These are phyloP conservation scores for Panicum virgatum DNA, from an alignment of 202 grass and related monocot genomes.

Conservation along the genomic window DNA sequence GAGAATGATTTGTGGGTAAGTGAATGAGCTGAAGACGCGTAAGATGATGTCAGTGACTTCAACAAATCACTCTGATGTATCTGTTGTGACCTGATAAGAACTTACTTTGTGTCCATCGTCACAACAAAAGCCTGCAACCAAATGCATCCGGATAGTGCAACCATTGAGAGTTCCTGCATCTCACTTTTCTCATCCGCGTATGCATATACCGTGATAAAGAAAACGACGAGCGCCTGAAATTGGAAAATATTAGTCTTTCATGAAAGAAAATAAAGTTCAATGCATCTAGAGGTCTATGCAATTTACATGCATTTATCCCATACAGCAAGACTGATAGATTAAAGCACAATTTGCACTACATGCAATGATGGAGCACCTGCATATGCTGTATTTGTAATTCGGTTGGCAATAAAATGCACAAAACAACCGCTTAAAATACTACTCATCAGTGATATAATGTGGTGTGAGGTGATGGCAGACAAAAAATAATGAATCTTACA, in stretches of 20 bases:
- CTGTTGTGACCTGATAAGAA: background rate
- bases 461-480: background rate
- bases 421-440: background rate
- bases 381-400: background rate
- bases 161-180: conserved; percentile 84
- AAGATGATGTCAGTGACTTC: conserved; percentile 20
- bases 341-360: background rate
- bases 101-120: conserved; percentile 82
- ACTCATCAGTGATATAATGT: background rate
- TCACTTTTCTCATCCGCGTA: conserved; percentile 82
- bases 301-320: background rate
- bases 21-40: conserved; percentile 69
- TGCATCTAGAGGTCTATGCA: background rate
- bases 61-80: background rate
- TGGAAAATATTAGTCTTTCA: background rate
- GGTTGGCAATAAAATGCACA: background rate
- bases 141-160: conserved; percentile 88
- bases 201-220: conserved; percentile 57
- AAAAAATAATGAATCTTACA: conserved; percentile 50
- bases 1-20: conserved; percentile 60
- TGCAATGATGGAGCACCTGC: background rate
- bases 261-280: conserved; percentile 19
- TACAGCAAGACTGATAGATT: background rate
- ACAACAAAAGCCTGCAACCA: conserved; percentile 96
- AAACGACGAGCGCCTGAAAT: conserved; percentile 76